Evolutionary conservation across 2,329 filamentous ascomycete genomes (phyloP).

Genomic region (Penicillium thymicola): DNA sequence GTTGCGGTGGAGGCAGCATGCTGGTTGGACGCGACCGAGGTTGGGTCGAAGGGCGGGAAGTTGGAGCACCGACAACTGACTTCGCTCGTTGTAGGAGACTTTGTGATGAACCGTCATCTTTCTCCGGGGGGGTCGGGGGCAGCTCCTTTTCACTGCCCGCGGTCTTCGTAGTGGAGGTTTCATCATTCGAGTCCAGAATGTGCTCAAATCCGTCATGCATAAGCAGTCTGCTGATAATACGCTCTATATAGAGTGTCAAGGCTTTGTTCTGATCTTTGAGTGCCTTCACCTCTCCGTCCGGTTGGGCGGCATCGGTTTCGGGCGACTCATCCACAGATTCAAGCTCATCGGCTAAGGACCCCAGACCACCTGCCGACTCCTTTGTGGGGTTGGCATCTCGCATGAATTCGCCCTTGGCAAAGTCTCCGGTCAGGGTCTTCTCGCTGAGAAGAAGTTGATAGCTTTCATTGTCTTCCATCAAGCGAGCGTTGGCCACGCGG

Average conservation of each 20-base stretch:
- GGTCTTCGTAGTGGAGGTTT: constrained; percentile 29
- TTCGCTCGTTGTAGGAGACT: constrained; percentile 59
- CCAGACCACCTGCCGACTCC: constrained; percentile 39
- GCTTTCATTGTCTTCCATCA: constrained; percentile 99
- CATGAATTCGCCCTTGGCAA: constrained; percentile 77
- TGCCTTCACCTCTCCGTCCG: constrained; percentile 75
- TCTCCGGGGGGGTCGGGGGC: constrained; percentile 65
- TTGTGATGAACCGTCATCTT: constrained; percentile 44
- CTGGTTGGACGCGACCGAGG: constrained; percentile 47
- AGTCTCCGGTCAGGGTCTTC: constrained; percentile 92
- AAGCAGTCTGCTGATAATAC: constrained; percentile 92
- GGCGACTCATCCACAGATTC: constrained; percentile 63
- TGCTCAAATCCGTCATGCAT: constrained; percentile 94
- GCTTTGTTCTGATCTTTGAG: constrained; percentile 96
- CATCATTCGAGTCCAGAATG: constrained; percentile 72
- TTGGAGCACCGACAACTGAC: constrained; percentile 53
- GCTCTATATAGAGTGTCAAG: constrained; percentile 95
- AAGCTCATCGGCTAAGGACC: constrained; percentile 81
- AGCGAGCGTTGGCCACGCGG: constrained; percentile 88
- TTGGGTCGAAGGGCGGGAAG: constrained; percentile 35
- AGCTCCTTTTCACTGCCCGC: constrained; percentile 70
- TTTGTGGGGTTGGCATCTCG: constrained; percentile 51
- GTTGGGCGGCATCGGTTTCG: constrained; percentile 59
- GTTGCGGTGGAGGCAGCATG: constrained; percentile 39
- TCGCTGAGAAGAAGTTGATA: constrained; percentile 93